Evolutionary conservation across 805 yeast genomes (phyloP).

Genomic region (Metschnikowia similis): DNA sequence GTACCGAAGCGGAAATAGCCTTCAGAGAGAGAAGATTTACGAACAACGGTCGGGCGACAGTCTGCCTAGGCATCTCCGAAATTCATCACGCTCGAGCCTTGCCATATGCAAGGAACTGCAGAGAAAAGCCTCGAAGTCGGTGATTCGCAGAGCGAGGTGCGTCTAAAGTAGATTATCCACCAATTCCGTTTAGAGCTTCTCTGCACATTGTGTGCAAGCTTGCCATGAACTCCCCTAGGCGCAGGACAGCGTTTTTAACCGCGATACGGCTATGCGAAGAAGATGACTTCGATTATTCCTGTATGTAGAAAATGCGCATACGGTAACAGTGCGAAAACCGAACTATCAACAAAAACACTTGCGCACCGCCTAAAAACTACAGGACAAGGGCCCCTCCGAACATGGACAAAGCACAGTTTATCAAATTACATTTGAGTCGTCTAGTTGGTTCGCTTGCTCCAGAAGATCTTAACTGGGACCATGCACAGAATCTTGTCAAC

Average conservation of each 20-base stretch:
- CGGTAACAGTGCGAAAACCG: neutral
- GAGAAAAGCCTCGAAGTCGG: neutral
- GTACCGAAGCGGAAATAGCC: neutral
- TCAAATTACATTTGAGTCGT: constrained; percentile 29
- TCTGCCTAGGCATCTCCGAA: neutral
- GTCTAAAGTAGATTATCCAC: neutral
- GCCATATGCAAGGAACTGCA: neutral
- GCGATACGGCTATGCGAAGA: neutral
- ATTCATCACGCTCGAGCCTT: neutral
- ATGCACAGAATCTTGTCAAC: constrained; percentile 25
- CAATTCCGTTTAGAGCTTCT: neutral
- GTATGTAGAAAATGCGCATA: neutral
- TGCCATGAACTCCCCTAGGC: neutral
- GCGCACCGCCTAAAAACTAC: neutral
- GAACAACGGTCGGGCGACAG: too few species aligned
- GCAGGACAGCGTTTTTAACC: neutral
- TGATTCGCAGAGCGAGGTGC: neutral
- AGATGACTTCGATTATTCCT: neutral
- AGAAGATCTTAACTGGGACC: constrained; percentile 32
- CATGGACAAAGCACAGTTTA: constrained; percentile 25
- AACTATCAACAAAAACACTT: constrained; percentile 5
- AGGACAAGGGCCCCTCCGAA: constrained; percentile 23
- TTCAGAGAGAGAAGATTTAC: neutral
- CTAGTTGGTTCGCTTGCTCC: constrained; percentile 37
- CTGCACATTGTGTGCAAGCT: neutral